A percentile compares a stretch with the other conserved stretches of the same genome.
phyloP scores from a whole-genome alignment of 306 rosid genomes.

The Mimosa bimucronata region DNA sequence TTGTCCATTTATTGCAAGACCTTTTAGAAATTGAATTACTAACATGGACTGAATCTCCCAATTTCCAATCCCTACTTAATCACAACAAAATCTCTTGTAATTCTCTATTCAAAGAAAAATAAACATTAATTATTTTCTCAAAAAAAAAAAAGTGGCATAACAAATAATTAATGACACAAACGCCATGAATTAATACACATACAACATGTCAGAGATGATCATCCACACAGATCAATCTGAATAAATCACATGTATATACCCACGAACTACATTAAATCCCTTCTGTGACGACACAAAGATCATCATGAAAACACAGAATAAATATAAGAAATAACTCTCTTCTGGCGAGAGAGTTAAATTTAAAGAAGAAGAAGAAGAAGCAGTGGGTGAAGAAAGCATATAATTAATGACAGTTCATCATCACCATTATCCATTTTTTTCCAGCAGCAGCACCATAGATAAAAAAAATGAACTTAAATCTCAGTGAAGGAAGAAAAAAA shows the following conservation, averaged over 20 bases:
- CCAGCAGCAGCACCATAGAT: neutral
- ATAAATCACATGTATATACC: neutral
- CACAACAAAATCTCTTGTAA: slow-evolving; percentile 17
- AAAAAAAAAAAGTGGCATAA: slow-evolving; percentile 31
- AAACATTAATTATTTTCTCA: neutral
- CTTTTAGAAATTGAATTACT: too few species aligned
- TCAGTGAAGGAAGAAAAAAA: neutral
- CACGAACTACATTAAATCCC: neutral
- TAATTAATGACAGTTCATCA: neutral
- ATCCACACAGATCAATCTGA: neutral
- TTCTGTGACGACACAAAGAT: neutral
- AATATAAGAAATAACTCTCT: neutral
- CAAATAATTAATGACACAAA: slow-evolving; percentile 31
- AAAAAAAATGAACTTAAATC: slow-evolving; percentile 15
- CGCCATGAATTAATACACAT: slow-evolving; percentile 3
- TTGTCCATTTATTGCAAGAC: too few species aligned
- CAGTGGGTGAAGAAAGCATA: neutral
- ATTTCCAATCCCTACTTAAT: neutral
- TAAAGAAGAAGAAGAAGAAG: neutral
- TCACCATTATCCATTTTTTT: neutral
- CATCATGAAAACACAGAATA: neutral
- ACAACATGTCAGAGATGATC: neutral
- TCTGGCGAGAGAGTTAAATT: neutral
- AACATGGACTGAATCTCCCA: too few species aligned
- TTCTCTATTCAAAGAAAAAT: neutral